phyloP scores from a whole-genome alignment of 345 rosid species.

The Syzygium oleosum region DNA sequence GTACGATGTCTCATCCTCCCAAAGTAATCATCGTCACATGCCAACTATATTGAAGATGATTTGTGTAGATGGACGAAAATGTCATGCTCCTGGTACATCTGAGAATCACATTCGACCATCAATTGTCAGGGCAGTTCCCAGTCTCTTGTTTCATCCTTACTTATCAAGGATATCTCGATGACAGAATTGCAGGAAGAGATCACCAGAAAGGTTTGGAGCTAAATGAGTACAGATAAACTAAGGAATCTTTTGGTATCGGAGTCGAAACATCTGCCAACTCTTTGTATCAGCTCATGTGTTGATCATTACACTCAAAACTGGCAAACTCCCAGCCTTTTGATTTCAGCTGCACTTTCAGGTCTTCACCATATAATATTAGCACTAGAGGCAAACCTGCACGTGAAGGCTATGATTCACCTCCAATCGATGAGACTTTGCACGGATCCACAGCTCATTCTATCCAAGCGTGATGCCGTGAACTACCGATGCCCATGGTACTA shows the following conservation, averaged over 20 bases:
- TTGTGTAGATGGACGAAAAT: not conserved
- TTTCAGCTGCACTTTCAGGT: not conserved
- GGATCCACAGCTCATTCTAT: not conserved
- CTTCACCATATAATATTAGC: not conserved
- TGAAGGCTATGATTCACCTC: not conserved
- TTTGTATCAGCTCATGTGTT: not conserved
- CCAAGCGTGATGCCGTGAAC: not conserved
- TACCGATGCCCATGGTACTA: not conserved
- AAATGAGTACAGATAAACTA: not conserved
- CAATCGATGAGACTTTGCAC: not conserved
- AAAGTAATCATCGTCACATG: not conserved
- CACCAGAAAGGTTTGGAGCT: not conserved
- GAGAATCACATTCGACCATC: not conserved
- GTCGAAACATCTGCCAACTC: not conserved
- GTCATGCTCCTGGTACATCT: not conserved
- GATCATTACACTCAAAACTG: not conserved
- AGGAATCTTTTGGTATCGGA: not conserved
- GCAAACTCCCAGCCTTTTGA: not conserved
- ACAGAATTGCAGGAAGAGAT: not conserved
- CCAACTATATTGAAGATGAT: not conserved
- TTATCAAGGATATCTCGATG: not conserved
- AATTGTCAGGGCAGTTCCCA: not conserved
- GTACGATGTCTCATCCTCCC: not conserved
- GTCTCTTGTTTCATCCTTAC: not conserved
- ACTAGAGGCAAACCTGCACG: not conserved